Evolutionary conservation across 1,284 basidiomycete species (phyloP).

Genomic region (Ganoderma sinense): DNA sequence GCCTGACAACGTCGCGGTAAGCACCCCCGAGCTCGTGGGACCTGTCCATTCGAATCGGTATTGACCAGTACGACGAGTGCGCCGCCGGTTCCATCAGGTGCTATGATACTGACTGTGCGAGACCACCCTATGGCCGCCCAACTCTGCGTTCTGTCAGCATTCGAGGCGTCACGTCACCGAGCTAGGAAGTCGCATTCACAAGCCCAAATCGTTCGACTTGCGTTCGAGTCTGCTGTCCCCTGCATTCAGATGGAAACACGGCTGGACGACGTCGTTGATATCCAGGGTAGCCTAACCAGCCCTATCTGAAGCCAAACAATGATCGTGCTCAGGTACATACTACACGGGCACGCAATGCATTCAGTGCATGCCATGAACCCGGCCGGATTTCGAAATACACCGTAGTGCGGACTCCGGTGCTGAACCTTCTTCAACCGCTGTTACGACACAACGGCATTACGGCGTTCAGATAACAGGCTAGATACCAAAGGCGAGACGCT

Average conservation of each 20-base stretch:
- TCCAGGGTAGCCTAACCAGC: not conserved
- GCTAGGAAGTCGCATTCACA: not conserved
- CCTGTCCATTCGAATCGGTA: not conserved
- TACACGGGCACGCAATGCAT: not conserved
- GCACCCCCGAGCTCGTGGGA: not conserved
- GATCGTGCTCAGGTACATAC: not conserved
- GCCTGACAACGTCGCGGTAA: not conserved
- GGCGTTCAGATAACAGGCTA: not conserved
- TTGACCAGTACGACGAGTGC: not conserved
- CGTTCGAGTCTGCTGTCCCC: not conserved
- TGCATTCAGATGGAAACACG: not conserved
- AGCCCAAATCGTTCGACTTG: not conserved
- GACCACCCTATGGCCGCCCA: not conserved
- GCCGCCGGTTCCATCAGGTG: not conserved
- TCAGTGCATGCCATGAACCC: not conserved
- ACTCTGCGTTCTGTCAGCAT: not conserved
- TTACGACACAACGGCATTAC: not conserved
- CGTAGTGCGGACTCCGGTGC: too few relatives aligned
- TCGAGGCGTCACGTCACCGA: not conserved
- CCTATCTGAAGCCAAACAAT: not conserved
- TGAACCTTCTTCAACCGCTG: conserved; percentile 1
- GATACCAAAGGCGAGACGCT: not conserved
- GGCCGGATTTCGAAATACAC: not conserved
- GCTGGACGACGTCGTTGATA: not conserved
- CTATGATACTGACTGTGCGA: not conserved